Conservation (phyloP, 192 early-diverging fungal genomes). For the Kappamyces sp. region DNA sequence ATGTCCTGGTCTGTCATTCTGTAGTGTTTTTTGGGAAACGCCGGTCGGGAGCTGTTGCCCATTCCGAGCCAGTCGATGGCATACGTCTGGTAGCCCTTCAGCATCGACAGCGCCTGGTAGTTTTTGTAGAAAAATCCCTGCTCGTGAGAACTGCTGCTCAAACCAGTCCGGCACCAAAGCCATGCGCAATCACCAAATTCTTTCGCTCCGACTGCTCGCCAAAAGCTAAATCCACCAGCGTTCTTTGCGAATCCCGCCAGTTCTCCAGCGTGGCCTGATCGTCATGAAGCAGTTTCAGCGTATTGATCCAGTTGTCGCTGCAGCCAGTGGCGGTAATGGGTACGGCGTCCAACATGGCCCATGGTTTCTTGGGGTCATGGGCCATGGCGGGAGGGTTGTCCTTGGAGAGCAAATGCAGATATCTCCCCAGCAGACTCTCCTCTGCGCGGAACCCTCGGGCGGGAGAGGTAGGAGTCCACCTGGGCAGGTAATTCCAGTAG, state of each 20-base stretch:
- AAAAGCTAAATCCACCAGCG: not conserved
- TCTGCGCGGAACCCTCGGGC: no score
- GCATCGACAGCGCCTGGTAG: slow-evolving; percentile 34
- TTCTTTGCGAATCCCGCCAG: slow-evolving; percentile 22
- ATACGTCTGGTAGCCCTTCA: slow-evolving; percentile 54
- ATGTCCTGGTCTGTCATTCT: slow-evolving; percentile 32
- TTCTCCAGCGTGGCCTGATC: slow-evolving; percentile 25
- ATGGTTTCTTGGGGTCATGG: not conserved
- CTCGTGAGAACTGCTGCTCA: no score
- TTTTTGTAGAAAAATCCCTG: slow-evolving; percentile 64
- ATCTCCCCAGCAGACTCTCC: no score
- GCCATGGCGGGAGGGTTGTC: not conserved
- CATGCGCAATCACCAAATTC: slow-evolving; percentile 66
- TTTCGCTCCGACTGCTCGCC: slow-evolving; percentile 18
- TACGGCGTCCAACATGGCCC: not conserved
- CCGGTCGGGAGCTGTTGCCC: slow-evolving; percentile 77
- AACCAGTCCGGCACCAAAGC: slow-evolving; percentile 66
- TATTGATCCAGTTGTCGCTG: slow-evolving; percentile 23
- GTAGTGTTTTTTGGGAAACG: slow-evolving; percentile 46
- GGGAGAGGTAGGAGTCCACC: no score
- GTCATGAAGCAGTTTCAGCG: slow-evolving; percentile 12
- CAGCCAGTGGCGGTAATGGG: slow-evolving; percentile 9
- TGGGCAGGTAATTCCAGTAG: no score
- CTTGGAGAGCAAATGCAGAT: no score
- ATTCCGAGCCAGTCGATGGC: slow-evolving; percentile 94